These are phyloP conservation scores for Cordyceps cicadae DNA, from an alignment of 2,329 filamentous ascomycete species.

Conservation along the genomic window DNA sequence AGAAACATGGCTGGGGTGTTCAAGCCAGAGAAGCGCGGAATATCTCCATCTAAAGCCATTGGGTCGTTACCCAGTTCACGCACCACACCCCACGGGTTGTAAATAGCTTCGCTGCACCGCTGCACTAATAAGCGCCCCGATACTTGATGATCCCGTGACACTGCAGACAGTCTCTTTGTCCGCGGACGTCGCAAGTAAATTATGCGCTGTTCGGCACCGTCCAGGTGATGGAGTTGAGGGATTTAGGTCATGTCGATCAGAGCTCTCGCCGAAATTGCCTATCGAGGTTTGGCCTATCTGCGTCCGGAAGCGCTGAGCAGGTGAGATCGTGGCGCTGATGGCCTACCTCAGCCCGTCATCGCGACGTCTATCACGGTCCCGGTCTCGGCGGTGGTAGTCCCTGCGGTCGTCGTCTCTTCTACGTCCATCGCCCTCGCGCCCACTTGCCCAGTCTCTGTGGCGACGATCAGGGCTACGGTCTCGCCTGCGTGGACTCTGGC, in stretches of 20 bases:
- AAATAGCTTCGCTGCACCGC: background rate
- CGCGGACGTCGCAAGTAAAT: background rate
- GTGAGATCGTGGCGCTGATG: background rate
- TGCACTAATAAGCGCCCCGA: background rate
- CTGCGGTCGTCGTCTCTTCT: constrained; percentile 4
- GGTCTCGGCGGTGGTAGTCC: background rate
- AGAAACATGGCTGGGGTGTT: background rate
- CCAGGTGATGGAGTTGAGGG: background rate
- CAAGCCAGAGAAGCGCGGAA: background rate
- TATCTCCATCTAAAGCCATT: background rate
- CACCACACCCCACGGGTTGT: background rate
- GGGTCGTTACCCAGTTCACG: background rate
- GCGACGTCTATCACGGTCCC: background rate
- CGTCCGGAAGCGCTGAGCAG: background rate
- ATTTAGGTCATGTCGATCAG: background rate
- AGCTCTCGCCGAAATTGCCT: background rate
- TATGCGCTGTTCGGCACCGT: background rate
- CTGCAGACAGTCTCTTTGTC: background rate
- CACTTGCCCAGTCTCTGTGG: constrained; percentile 25
- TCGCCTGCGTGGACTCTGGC: constrained; percentile 32
- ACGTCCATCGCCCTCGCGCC: constrained; percentile 4
- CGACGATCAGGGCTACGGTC: constrained; percentile 26
- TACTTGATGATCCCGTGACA: background rate
- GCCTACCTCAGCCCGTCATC: background rate
- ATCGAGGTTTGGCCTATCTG: background rate